Evolutionary conservation across 2,329 filamentous ascomycete genomes (phyloP).

Genomic region (Paecilomyces sp.): DNA sequence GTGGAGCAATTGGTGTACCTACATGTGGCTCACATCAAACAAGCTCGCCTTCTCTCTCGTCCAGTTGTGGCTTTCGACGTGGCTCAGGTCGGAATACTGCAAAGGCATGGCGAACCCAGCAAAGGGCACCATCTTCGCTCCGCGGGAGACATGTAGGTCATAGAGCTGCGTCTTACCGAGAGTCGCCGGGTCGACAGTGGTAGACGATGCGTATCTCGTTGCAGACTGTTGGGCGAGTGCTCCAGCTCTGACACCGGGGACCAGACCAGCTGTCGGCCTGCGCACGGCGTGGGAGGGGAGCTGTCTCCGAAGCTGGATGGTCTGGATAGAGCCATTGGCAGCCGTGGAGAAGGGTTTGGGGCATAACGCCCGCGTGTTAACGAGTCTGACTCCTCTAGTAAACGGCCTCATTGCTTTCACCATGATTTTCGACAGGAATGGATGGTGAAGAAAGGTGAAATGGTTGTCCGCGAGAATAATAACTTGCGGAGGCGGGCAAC

Average conservation of each 20-base stretch:
- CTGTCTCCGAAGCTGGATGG: conserved; percentile 18
- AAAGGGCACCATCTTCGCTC: conserved; percentile 95
- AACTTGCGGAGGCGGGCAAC: conserved; percentile 10
- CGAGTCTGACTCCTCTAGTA: conserved; percentile 21
- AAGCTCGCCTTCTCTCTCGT: conserved; percentile 81
- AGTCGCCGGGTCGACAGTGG: conserved; percentile 9
- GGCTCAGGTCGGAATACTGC: conserved; percentile 70
- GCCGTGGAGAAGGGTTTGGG: conserved; percentile 17
- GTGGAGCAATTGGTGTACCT: conserved; percentile 24
- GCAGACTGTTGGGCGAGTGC: conserved; percentile 8
- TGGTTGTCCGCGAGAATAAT: background rate
- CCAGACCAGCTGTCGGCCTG: conserved; percentile 5
- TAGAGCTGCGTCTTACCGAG: conserved; percentile 61
- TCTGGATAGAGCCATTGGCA: conserved; percentile 21
- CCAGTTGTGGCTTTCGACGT: conserved; percentile 81
- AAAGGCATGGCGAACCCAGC: conserved; percentile 90
- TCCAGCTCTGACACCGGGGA: conserved; percentile 6
- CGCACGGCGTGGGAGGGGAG: conserved; percentile 18
- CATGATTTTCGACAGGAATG: background rate
- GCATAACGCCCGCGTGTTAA: conserved; percentile 17
- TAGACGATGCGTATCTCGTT: conserved; percentile 27
- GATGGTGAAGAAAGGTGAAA: background rate
- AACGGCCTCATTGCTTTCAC: conserved; percentile 9
- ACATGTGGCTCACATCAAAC: conserved; percentile 97
- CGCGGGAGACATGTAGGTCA: conserved; percentile 67